These are phyloP conservation scores for Atkinsonella hypoxylon DNA, from an alignment of 2,329 filamentous ascomycete species.

Conservation along the genomic window DNA sequence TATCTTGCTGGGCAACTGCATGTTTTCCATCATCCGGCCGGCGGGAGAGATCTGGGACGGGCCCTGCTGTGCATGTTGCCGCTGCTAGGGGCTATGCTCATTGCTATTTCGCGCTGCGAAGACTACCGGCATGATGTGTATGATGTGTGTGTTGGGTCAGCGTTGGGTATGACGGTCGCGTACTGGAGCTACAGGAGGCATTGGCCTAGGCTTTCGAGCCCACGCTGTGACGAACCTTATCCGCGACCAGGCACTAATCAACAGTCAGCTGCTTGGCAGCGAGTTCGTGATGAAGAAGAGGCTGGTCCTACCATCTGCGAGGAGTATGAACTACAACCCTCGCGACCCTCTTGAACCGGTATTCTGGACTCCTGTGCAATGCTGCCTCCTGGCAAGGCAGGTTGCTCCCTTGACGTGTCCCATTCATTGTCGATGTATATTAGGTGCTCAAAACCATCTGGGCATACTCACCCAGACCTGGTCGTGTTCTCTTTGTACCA, in stretches of 20 bases:
- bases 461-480: too few species aligned
- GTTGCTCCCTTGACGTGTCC: too few species aligned
- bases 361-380: not conserved
- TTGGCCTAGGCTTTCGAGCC: slow-evolving; percentile 43
- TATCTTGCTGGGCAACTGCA: slow-evolving; percentile 58
- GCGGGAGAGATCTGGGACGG: slow-evolving; percentile 40
- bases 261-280: slow-evolving; percentile 23
- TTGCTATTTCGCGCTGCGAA: slow-evolving; percentile 57
- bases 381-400: too few species aligned
- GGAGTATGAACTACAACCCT: slow-evolving; percentile 11
- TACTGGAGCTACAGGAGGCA: slow-evolving; percentile 57
- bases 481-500: too few species aligned
- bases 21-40: slow-evolving; percentile 35
- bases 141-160: slow-evolving; percentile 50
- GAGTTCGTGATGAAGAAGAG: slow-evolving; percentile 43
- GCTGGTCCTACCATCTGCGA: slow-evolving; percentile 27
- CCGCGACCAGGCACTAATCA: slow-evolving; percentile 30
- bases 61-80: slow-evolving; percentile 46
- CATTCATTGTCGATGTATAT: too few species aligned
- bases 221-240: slow-evolving; percentile 45
- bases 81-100: slow-evolving; percentile 50
- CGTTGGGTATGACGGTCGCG: slow-evolving; percentile 46
- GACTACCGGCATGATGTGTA: slow-evolving; percentile 63
- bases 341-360: not conserved
- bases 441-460: too few species aligned